Conservation (phyloP, 768 basidiomycete genomes). For the Trichaptum fuscoviolaceum region DNA sequence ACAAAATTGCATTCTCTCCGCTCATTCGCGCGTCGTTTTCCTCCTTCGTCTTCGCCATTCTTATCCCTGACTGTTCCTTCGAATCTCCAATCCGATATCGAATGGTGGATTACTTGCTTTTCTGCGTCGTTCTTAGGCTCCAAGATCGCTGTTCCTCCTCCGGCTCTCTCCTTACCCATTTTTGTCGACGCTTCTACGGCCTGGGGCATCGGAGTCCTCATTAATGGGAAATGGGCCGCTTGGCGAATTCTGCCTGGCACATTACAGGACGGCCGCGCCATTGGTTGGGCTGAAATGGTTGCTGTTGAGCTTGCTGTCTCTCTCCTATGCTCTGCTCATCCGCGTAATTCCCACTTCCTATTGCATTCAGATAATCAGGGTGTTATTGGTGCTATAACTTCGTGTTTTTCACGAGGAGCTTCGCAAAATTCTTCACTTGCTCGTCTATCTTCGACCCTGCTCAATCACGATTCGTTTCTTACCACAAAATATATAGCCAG, state of each 20-base stretch:
- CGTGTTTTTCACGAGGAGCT: too few species aligned
- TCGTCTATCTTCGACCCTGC: too few species aligned
- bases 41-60: neutral
- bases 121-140: neutral
- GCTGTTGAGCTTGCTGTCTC: slow-evolving; percentile 38
- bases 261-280: slow-evolving; percentile 22
- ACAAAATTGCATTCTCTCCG: slow-evolving; percentile 16
- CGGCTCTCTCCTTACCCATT: slow-evolving; percentile 17
- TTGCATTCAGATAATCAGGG: slow-evolving; percentile 39
- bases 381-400: slow-evolving; percentile 30
- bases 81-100: neutral
- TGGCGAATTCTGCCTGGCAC: slow-evolving; percentile 30
- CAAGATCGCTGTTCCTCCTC: slow-evolving; percentile 8
- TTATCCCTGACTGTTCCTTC: neutral
- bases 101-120: neutral
- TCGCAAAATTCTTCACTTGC: too few species aligned
- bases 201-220: slow-evolving; percentile 37
- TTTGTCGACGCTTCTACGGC: slow-evolving; percentile 37
- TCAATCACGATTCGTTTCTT: too few species aligned
- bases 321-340: slow-evolving; percentile 21
- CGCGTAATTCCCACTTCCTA: slow-evolving; percentile 18
- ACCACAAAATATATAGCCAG: too few species aligned
- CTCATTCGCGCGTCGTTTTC: neutral
- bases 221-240: slow-evolving; percentile 31
- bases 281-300: slow-evolving; percentile 42